These are phyloP conservation scores for Lactarius sp. DNA, from an alignment of 768 basidiomycete species.

Conservation along the genomic window DNA sequence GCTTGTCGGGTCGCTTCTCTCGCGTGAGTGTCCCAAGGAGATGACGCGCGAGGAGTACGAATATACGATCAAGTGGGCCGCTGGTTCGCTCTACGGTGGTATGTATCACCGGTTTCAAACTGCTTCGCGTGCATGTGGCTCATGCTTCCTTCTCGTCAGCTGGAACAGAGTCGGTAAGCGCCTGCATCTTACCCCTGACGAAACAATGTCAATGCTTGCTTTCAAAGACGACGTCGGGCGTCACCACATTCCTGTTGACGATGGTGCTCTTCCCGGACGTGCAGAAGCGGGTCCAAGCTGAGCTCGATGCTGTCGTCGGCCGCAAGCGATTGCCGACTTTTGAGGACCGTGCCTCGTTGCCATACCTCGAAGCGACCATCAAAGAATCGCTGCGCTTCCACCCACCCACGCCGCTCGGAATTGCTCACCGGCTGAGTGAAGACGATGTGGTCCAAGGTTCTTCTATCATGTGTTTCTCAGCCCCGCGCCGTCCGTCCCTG, in stretches of 20 bases:
- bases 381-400: conserved; percentile 25
- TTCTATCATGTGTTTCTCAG: neutral
- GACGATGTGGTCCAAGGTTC: conserved; percentile 32
- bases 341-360: conserved; percentile 17
- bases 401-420: conserved; percentile 25
- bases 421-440: conserved; percentile 32
- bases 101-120: neutral
- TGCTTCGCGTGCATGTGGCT: neutral
- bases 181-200: too few species aligned
- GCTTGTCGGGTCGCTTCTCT: conserved; percentile 22
- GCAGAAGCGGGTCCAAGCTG: conserved; percentile 20
- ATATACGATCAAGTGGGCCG: conserved; percentile 26
- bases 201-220: too few species aligned
- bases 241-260: conserved; percentile 22
- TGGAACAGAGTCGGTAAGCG: conserved; percentile 23
- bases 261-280: conserved; percentile 24
- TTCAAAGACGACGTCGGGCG: conserved; percentile 17
- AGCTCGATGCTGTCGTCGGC: conserved; percentile 23
- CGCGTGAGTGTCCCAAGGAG: conserved; percentile 17
- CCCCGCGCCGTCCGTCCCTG: neutral
- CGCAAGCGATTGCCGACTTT: conserved; percentile 22
- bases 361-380: conserved; percentile 24
- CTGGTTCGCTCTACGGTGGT: conserved; percentile 25
- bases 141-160: neutral
- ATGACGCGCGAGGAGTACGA: conserved; percentile 25